Conservation (phyloP, 2,329 filamentous ascomycete species). For the Aspergillus arachidicola region DNA sequence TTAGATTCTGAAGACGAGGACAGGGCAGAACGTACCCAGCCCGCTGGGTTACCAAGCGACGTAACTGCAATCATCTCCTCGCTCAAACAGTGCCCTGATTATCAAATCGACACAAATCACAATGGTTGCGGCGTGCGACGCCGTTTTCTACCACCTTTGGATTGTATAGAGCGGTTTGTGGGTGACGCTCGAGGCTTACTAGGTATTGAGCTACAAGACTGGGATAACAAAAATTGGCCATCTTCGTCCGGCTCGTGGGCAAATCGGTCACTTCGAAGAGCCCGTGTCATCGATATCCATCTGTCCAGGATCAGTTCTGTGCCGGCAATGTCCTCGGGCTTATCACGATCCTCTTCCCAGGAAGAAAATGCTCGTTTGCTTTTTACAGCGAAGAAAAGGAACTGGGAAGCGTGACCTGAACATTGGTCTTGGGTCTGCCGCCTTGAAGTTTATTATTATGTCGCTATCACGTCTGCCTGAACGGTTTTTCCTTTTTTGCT, state of each 20-base stretch:
- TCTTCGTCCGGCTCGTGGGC: constrained; percentile 24
- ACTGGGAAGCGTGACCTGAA: constrained; percentile 34
- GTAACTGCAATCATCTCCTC: constrained; percentile 38
- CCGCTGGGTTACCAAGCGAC: constrained; percentile 26
- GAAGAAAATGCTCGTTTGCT: constrained; percentile 36
- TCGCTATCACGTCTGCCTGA: neutral
- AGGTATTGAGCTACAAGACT: constrained; percentile 26
- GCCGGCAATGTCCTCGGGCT: constrained; percentile 18
- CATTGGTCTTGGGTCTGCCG: neutral
- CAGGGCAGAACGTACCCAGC: neutral
- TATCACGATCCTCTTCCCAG: constrained; percentile 17
- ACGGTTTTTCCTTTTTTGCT: neutral
- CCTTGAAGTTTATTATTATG: neutral
- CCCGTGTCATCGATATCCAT: constrained; percentile 28
- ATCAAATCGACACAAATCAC: constrained; percentile 47
- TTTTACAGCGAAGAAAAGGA: constrained; percentile 39
- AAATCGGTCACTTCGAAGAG: constrained; percentile 20
- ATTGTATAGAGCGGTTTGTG: constrained; percentile 41
- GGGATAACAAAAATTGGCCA: constrained; percentile 19
- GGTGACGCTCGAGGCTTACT: constrained; percentile 35
- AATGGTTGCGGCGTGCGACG: constrained; percentile 45
- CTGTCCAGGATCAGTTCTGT: constrained; percentile 28
- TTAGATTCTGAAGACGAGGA: constrained; percentile 20
- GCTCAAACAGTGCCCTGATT: constrained; percentile 45
- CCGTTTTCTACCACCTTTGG: constrained; percentile 42